phyloP scores from a whole-genome alignment of 805 yeast genomes.

The Trichomonascus vanleenenianus region DNA sequence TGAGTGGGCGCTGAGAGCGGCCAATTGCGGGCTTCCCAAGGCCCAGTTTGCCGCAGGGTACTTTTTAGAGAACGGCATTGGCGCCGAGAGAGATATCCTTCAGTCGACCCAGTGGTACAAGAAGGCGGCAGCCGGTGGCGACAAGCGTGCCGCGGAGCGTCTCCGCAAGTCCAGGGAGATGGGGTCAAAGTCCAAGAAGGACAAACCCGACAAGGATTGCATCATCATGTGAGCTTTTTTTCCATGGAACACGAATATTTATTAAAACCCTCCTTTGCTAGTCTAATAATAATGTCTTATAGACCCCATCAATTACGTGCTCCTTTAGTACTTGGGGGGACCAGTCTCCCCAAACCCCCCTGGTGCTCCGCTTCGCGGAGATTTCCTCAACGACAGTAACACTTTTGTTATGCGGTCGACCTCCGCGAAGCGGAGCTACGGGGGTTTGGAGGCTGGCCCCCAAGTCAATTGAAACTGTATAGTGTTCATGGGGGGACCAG shows the following conservation, averaged over 20 bases:
- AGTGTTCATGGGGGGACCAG: too few species aligned
- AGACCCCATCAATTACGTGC: neutral
- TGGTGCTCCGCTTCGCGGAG: too few species aligned
- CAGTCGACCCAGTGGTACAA: constrained; percentile 69
- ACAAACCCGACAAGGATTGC: constrained; percentile 4
- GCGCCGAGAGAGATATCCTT: constrained; percentile 52
- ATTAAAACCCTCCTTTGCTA: too few species aligned
- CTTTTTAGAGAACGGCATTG: constrained; percentile 81
- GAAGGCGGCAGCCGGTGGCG: constrained; percentile 59
- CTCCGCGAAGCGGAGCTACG: too few species aligned
- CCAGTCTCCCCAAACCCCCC: too few species aligned
- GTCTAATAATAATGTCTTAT: neutral
- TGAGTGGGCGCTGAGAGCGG: constrained; percentile 91
- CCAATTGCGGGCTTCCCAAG: constrained; percentile 61
- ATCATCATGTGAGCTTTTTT: neutral
- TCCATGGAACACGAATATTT: neutral
- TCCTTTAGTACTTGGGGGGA: too few species aligned
- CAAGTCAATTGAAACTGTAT: too few species aligned
- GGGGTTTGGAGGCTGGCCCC: too few species aligned
- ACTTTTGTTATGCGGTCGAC: too few species aligned
- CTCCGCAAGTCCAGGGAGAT: constrained; percentile 13
- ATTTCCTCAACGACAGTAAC: too few species aligned
- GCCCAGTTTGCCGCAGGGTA: constrained; percentile 83
- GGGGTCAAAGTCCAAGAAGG: neutral
- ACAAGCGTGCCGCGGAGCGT: constrained; percentile 40